Base-by-base conservation (phyloP, 768 basidiomycete genomes). In the Mycena haematopus region DNA sequence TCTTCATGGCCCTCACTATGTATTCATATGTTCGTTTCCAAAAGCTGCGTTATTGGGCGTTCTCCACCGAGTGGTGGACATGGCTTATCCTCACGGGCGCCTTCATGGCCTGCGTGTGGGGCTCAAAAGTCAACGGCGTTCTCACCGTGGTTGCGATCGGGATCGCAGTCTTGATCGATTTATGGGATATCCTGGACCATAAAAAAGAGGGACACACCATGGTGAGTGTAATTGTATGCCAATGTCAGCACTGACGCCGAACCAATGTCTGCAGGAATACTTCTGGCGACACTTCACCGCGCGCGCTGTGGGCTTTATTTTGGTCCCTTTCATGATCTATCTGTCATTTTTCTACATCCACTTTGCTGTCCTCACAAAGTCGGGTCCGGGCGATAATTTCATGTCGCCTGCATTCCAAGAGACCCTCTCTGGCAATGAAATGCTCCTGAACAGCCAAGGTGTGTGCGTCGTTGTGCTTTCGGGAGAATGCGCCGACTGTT, bases 371-470 rank as follows among this genome's bases (percentile, higher is more conserved):
- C 87, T 99, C 67, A 91, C 80, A 9, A 84, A 89, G 66, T 95
- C 95, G 13, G 97, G 97, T 25, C 85, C 95, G 33, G 97, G 97
- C 6, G 97, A 99, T 71, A 81, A 83, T 40, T 99, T 99, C 80
- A 99, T 99, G 97, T 95, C 92, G 73, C 96, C 97, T 7, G 89
- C 88, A 6, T 99, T 99, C 86, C 97, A 99, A 77, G 95, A 99
- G 78, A 97, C 95, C 19, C 80, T 99, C 53, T 76, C 82, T 22
- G 95, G 95, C 31, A 99, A 97, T 68, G 95, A 99, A 71, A 81
- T 99, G 76, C 77, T 98, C 59, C 73, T 98, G 65, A 93, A 93
- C 71, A 92, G 93, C 67, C 91, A 96, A 79, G 96, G 96, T 95
- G 68, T 59, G 82, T 67, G 9, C 22, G n/a, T n/a, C n/a, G n/a